A percentile compares a stretch with the other conserved stretches of the same genome.
Evolutionary conservation across 106 monocot species (phyloP).

Genomic region (Acorus calamus): DNA sequence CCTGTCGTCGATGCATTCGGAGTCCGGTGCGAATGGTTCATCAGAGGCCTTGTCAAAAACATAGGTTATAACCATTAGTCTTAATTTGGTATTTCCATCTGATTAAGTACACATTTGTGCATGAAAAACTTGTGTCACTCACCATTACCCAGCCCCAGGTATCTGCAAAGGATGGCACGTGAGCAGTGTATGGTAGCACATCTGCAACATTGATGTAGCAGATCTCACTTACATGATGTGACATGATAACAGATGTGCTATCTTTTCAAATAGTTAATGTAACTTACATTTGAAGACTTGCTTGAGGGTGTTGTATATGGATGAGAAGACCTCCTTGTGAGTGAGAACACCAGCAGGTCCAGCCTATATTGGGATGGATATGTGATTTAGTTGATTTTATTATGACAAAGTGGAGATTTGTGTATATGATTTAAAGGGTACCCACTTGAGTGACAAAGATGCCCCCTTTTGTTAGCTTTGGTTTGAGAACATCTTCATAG

Average conservation of each 20-base stretch:
- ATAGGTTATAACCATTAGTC: too few relatives aligned
- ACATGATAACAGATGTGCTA: too few relatives aligned
- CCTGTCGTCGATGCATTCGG: constrained; percentile 29
- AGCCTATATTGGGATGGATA: constrained; percentile 21
- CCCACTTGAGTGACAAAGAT: constrained; percentile 68
- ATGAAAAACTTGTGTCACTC: not conserved
- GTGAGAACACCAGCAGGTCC: constrained; percentile 77
- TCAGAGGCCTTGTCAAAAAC: constrained; percentile 45
- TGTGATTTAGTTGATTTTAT: too few relatives aligned
- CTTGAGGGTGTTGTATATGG: constrained; percentile 63
- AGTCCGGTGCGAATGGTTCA: constrained; percentile 34
- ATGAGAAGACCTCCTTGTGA: constrained; percentile 75
- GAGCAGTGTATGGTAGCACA: constrained; percentile 67
- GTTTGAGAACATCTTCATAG: constrained; percentile 54
- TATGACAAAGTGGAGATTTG: too few relatives aligned
- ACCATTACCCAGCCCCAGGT: constrained; percentile 94
- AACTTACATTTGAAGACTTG: constrained; percentile 70
- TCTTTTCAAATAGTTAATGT: too few relatives aligned
- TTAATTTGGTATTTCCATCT: too few relatives aligned
- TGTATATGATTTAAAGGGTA: too few relatives aligned
- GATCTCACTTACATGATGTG: too few relatives aligned
- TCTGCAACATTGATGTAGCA: constrained; percentile 21
- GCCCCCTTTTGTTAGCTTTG: constrained; percentile 43
- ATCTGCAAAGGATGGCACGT: constrained; percentile 71
- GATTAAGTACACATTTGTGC: not conserved